Conservation (phyloP, 768 basidiomycete species). For the Cantharellus cinnabarinus region DNA sequence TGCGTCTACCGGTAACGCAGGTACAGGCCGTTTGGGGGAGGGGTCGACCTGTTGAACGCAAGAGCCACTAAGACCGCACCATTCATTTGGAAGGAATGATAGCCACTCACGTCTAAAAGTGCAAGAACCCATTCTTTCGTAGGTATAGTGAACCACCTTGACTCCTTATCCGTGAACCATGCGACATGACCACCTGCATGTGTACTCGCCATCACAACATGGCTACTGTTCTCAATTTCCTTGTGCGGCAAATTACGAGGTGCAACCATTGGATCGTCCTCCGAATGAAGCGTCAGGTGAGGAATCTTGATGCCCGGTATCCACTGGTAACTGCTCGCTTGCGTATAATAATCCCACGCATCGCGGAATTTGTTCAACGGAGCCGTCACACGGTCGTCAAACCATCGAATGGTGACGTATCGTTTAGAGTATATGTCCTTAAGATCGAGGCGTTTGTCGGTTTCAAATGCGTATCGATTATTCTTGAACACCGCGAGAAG, state of each 20-base stretch:
- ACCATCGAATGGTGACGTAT: background rate
- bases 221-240: constrained; percentile 7
- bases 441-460: background rate
- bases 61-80: background rate
- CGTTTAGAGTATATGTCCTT: background rate
- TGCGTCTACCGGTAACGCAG: background rate
- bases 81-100: background rate
- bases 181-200: constrained; percentile 14
- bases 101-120: background rate
- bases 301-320: constrained; percentile 12
- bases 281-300: constrained; percentile 13
- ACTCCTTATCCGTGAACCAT: constrained; percentile 8
- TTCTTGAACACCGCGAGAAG: constrained; percentile 1
- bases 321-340: constrained; percentile 9
- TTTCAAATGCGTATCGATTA: background rate
- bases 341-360: constrained; percentile 13
- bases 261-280: constrained; percentile 16
- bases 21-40: background rate
- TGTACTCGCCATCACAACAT: constrained; percentile 11
- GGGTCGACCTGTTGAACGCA: background rate
- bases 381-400: background rate
- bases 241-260: constrained; percentile 10
- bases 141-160: background rate
- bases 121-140: background rate
- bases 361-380: background rate